A percentile compares a stretch with the other conserved stretches of the same genome.
Evolutionary conservation across 177 flowering plant species (phyloP).

Genomic region (Telopea speciosissima): DNA sequence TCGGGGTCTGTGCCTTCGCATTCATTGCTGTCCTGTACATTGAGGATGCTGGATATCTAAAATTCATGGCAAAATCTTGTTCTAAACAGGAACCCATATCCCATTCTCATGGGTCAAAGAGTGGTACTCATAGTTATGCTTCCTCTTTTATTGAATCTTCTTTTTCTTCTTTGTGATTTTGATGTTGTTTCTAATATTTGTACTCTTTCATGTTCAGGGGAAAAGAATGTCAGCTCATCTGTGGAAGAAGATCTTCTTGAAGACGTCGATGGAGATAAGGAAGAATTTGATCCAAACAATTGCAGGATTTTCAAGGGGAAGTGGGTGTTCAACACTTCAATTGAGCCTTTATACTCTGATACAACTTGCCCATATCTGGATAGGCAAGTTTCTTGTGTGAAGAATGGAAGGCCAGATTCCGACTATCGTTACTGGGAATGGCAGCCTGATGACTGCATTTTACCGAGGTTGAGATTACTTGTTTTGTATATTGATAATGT

Average conservation of each 20-base stretch:
- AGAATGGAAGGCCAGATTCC: conserved; percentile 71
- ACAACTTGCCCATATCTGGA: conserved; percentile 64
- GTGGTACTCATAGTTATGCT: not conserved
- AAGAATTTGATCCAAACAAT: conserved; percentile 60
- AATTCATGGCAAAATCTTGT: conserved; percentile 40
- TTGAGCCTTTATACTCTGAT: conserved; percentile 67
- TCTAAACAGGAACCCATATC: conserved; percentile 17
- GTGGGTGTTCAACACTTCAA: conserved; percentile 70
- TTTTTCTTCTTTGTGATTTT: too few relatives aligned
- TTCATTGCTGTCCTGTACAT: conserved; percentile 54
- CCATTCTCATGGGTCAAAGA: conserved; percentile 10
- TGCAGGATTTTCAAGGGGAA: conserved; percentile 59
- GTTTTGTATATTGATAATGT: not conserved
- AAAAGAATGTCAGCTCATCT: conserved; percentile 2
- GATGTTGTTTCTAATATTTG: not conserved
- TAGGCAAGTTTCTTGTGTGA: conserved; percentile 58
- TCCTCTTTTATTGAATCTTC: too few relatives aligned
- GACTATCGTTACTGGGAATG: conserved; percentile 83
- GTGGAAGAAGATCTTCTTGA: conserved; percentile 14
- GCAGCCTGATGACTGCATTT: conserved; percentile 79
- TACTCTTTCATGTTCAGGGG: conserved; percentile 1
- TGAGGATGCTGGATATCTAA: conserved; percentile 40
- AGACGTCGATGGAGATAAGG: conserved; percentile 32
- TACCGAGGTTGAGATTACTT: conserved; percentile 52
- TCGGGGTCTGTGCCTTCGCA: conserved; percentile 38